Evolutionary conservation across 441 rosid species (phyloP).

Genomic region (Bocquillonia castaneifolia): DNA sequence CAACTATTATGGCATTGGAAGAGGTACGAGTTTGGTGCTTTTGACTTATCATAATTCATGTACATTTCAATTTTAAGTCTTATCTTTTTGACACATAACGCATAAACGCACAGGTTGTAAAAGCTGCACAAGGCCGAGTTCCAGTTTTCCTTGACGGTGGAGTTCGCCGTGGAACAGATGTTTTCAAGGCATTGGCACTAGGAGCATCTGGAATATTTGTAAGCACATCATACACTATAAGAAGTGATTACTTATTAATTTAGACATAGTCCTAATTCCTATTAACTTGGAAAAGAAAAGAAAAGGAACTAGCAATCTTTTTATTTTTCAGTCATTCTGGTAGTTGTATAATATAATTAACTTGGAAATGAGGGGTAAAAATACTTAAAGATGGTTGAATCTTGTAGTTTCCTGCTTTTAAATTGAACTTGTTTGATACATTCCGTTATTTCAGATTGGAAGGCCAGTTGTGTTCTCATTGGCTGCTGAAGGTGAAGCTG

Average conservation of each 20-base stretch:
- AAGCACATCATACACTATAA: conserved; percentile 27
- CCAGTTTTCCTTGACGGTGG: conserved; percentile 97
- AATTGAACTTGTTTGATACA: not conserved
- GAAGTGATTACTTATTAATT: not conserved
- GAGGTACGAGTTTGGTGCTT: conserved; percentile 46
- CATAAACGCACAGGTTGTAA: conserved; percentile 68
- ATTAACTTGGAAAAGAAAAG: not conserved
- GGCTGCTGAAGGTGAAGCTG: conserved; percentile 82
- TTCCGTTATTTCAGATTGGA: conserved; percentile 54
- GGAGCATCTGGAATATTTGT: conserved; percentile 96
- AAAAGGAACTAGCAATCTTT: not conserved
- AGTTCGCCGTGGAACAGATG: conserved; percentile 91
- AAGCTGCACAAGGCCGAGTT: conserved; percentile 71
- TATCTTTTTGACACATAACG: too few species aligned
- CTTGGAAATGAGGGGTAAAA: not conserved
- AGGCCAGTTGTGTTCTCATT: conserved; percentile 79
- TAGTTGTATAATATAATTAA: not conserved
- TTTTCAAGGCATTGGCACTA: conserved; percentile 91
- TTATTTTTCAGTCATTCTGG: not conserved
- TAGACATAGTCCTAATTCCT: too few species aligned
- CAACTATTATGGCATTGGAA: conserved; percentile 83
- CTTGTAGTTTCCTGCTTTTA: not conserved
- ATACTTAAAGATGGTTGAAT: not conserved
- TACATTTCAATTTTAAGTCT: not conserved
- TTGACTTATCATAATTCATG: not conserved